These are phyloP conservation scores for Cyclotella sp. DNA, from an alignment of 108 stramenopile species.

Conservation along the genomic window DNA sequence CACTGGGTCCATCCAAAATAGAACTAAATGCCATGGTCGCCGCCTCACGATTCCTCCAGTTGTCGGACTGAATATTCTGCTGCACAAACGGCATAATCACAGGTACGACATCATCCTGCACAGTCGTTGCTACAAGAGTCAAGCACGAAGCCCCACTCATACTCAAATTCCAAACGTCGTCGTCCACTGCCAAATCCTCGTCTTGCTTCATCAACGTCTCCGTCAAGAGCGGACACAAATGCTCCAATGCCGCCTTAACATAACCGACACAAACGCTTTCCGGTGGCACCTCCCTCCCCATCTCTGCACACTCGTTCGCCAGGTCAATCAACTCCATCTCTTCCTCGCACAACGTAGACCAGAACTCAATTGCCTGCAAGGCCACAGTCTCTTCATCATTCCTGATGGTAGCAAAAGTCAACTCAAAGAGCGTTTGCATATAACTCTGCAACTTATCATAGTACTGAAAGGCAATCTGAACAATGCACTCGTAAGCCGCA, in stretches of 20 bases:
- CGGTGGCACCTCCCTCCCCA: conserved; percentile 48
- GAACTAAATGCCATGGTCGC: conserved; percentile 94
- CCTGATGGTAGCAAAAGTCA: conserved; percentile 87
- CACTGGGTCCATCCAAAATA: conserved; percentile 87
- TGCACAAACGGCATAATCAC: conserved; percentile 91
- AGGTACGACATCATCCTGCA: conserved; percentile 84
- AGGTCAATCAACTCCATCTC: conserved; percentile 89
- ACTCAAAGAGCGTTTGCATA: conserved; percentile 91
- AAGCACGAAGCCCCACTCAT: conserved; percentile 93
- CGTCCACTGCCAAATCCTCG: conserved; percentile 80
- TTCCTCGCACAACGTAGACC: conserved; percentile 91
- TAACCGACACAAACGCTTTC: conserved; percentile 75
- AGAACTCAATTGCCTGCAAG: conserved; percentile 94
- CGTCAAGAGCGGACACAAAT: conserved; percentile 85
- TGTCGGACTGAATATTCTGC: conserved; percentile 80
- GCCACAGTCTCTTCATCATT: conserved; percentile 88
- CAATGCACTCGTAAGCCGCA: conserved; percentile 92
- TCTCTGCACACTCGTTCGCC: conserved; percentile 56
- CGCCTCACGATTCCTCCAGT: conserved; percentile 94
- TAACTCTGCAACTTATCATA: conserved; percentile 92
- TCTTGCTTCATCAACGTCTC: conserved; percentile 92
- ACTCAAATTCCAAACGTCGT: conserved; percentile 85
- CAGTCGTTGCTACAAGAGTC: conserved; percentile 75
- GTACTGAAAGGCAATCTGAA: conserved; percentile 88
- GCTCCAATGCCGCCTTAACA: conserved; percentile 74